These are phyloP conservation scores for Erodium texanum DNA, from an alignment of 441 rosid species.

Conservation along the genomic window DNA sequence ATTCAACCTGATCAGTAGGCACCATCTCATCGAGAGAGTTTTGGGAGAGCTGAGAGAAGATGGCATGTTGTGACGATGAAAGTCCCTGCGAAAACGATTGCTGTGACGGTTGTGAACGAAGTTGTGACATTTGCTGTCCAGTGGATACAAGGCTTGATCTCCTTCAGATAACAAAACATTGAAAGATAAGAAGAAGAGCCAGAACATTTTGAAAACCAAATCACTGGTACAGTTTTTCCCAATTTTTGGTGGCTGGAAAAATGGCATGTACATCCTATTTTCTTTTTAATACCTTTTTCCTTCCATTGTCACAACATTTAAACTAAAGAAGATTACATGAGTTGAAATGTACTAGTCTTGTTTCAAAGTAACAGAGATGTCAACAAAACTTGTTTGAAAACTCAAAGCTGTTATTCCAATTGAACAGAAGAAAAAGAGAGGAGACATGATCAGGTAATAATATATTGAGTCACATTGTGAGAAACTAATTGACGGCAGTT, in stretches of 20 bases:
- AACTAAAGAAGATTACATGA: neutral
- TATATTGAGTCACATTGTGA: neutral
- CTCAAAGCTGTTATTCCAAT: neutral
- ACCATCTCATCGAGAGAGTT: conserved; percentile 49
- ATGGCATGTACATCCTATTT: no score
- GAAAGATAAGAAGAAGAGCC: neutral
- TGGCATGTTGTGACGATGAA: conserved; percentile 65
- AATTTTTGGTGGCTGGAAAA: no score
- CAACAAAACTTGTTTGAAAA: neutral
- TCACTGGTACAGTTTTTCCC: neutral
- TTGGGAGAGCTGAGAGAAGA: conserved; percentile 78
- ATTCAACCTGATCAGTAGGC: conserved; percentile 53
- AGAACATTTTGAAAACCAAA: neutral
- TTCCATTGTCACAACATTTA: neutral
- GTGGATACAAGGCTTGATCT: conserved; percentile 36
- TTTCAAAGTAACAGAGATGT: neutral
- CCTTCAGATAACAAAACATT: conserved; percentile 27
- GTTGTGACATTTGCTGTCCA: conserved; percentile 55
- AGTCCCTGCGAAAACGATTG: conserved; percentile 82
- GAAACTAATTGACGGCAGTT: neutral
- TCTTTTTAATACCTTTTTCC: neutral
- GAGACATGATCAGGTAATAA: neutral
- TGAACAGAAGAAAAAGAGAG: no score
- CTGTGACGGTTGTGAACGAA: conserved; percentile 59
- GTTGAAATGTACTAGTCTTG: neutral